These are phyloP conservation scores for Ogataea hybrid DNA, from an alignment of 1,139 yeast species.

Conservation along the genomic window DNA sequence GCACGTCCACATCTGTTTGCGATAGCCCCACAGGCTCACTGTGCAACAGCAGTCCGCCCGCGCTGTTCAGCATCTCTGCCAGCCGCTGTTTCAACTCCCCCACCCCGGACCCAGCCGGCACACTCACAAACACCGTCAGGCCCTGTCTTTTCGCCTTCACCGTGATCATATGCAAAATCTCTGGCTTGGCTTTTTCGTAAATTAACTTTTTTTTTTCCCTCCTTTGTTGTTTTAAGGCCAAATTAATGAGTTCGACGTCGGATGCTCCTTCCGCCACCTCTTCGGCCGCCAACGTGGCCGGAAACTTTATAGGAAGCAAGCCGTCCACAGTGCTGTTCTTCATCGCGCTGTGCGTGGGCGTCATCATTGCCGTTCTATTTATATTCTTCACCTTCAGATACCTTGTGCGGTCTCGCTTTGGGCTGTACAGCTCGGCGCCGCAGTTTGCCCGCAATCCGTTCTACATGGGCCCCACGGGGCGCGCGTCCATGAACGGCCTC, in stretches of 20 bases:
- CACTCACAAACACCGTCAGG: conserved; percentile 43
- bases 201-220: neutral
- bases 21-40: conserved; percentile 22
- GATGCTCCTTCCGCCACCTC: conserved; percentile 11
- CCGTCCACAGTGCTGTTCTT: conserved; percentile 64
- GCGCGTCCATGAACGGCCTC: conserved; percentile 23
- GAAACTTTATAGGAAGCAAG: conserved; percentile 29
- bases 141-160: conserved; percentile 29
- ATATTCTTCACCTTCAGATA: conserved; percentile 59
- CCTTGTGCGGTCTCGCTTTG: conserved; percentile 54
- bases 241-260: conserved; percentile 6
- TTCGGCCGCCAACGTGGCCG: conserved; percentile 9
- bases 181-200: neutral
- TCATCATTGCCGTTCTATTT: conserved; percentile 51
- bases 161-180: conserved; percentile 8
- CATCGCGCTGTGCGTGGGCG: conserved; percentile 62
- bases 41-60: conserved; percentile 45
- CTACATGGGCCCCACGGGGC: conserved; percentile 22
- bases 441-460: conserved; percentile 23
- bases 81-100: conserved; percentile 36
- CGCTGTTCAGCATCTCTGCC: conserved; percentile 38
- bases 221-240: neutral
- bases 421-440: conserved; percentile 43
- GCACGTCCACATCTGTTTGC: conserved; percentile 31
- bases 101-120: conserved; percentile 34